A percentile compares a stretch with the other conserved stretches of the same genome.
Evolutionary conservation across 2,329 filamentous ascomycete species (phyloP).

Genomic region (Monilinia polystroma): DNA sequence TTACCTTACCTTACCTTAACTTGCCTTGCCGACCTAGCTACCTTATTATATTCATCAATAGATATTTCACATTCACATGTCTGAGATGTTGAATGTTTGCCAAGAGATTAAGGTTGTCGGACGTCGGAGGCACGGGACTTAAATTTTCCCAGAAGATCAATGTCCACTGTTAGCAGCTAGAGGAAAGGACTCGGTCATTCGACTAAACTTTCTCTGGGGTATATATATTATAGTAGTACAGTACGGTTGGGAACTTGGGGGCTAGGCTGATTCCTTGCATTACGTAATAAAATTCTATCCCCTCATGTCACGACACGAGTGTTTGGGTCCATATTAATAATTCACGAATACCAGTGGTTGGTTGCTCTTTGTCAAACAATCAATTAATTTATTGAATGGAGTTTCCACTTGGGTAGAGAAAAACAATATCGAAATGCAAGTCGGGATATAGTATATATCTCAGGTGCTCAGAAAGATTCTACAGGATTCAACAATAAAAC

Average conservation of each 20-base stretch:
- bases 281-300: not conserved
- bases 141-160: not conserved
- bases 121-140: conserved; percentile 16
- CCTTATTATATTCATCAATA: not conserved
- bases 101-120: not conserved
- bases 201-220: conserved; percentile 22
- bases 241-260: not conserved
- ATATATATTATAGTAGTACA: not conserved
- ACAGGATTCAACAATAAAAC: too few relatives aligned
- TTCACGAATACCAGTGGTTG: not conserved
- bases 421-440: too few relatives aligned
- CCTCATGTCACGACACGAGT: not conserved
- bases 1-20: not conserved
- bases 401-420: not conserved
- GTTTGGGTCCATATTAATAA: conserved; percentile 3
- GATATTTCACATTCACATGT: not conserved
- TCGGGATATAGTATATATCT: too few relatives aligned
- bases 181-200: not conserved
- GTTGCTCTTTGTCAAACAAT: not conserved
- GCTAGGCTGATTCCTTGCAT: conserved; percentile 4
- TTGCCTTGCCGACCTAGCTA: not conserved
- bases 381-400: not conserved
- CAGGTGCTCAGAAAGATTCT: too few relatives aligned
- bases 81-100: conserved; percentile 6
- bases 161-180: too few relatives aligned